Evolutionary conservation across 805 yeast genomes (phyloP), one percentile per base, ranked within the genome.

Genomic region (Schwanniomyces yamadae): DNA sequence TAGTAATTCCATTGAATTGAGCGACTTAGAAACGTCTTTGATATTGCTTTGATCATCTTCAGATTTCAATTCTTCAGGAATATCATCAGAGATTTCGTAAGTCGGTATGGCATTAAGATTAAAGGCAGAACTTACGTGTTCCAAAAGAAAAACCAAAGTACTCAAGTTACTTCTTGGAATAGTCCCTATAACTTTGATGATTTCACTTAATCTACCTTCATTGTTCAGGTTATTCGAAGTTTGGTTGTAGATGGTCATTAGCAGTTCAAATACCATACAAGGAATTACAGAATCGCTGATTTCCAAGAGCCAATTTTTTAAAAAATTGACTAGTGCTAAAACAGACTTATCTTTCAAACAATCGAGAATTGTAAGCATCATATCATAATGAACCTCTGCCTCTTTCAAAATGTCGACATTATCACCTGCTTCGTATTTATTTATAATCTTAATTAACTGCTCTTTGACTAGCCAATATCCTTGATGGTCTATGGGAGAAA

Each of bases 251-350:
- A 38, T 37, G 10, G 43, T 45, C 9, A 55, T 32, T 17, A 64
- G 41, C 11, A 63, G 42, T 25, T 68, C 74, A 42, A 52, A 64
- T 5, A 64, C 58, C 43, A 63, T 56, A 35, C 67, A 66, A 0
- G 73, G 74, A 10, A 69, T 65, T 16, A 67, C 41, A 0, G 73
- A 62, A 36, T 69, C 74, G 24, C 60, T 55, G 10, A 60, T 55
- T 39, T 69, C 73, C 6, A 69, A 47, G 16, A 68, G 48, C 74
- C 74, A 69, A 38, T 54, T 55, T 35, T 61, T 63, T 20, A 63
- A 25, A 35, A 66, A 67, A 35, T 61, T 64, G 4, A 66, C 43
- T 21, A 60, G 36, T 5, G 42, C 32, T 1, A 24, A 20, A 1
- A 30, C 15, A 1, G 37, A 19, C 22, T 40, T 40, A 2, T 27